Base-by-base conservation (phyloP, 176 grass and related monocot species). In the Avena sativa region DNA sequence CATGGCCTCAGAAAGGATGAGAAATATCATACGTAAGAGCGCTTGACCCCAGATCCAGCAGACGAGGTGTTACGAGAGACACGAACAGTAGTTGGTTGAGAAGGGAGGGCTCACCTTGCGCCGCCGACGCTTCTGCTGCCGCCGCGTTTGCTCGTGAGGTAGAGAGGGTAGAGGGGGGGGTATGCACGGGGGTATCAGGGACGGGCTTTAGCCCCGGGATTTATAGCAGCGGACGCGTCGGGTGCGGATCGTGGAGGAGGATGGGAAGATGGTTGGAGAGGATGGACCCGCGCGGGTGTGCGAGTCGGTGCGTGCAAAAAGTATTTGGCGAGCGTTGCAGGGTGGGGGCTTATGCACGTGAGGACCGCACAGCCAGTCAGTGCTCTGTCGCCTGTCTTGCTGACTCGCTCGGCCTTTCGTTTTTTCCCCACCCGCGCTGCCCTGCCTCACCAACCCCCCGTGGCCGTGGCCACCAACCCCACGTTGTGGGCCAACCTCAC, bases 201-300 rank as follows among this genome's bases (percentile, higher is more conserved):
- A 79, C 12, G 53, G 17, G 53, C 1, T 79, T 10, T 16, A 34
- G 52, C 2, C 76, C 9, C 66, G 53, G 17, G 36, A 59, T 81
- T 81, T 81, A 81, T 81, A 81, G 43, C 79, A 9, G 57, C 78
- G 12, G 20, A 61, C 0, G 43, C 60, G 60, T 81, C 9, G 79
- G 79, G 79, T 66, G 79, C 79, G 79, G 79, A 81, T 81, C 74
- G 74, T 34, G 79, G 79, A 81, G 60, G 58, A 28, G 20, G 56
- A 12, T 30, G 28, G 52, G 50, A 23, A 34, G 56, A 28, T 7
- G 58, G n/a, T 81, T 61, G 78, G 60, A 6, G 8, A 5, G 9
- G 25, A 12, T 44, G 36, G 38, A 20, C 32, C 19, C 79, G 44
- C 12, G 38, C 38, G 38, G 57, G 57, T 64, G 43, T 10, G 40